Evolutionary conservation across 1,139 yeast genomes (phyloP), one percentile per base, ranked within the genome.

Genomic region (Geotrichum australiense): DNA sequence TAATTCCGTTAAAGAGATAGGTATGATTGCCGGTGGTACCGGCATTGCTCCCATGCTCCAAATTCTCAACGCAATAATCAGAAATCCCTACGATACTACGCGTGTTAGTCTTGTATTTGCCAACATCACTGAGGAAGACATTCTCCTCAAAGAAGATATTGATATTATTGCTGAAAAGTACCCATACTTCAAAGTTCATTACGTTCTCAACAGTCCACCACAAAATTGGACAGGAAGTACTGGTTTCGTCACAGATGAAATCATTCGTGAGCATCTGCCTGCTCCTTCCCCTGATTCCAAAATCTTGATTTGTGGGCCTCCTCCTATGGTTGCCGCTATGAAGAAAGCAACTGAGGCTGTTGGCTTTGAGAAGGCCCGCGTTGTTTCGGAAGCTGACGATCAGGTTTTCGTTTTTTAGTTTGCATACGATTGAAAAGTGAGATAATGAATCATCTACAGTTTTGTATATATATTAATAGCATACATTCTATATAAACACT

Each of bases 1-100:
- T 53, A 85, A 85, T 64, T 80, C 80, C 76, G 78, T 74, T 51
- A 69, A 73, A 47, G 70, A 75, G 43, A 73, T 84, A 53, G 82
- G 81, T 45, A 85, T 89, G 85, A 78, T 89, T 54, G 95, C 95
- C 33, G 95, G 94, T 52, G 97, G 97, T 56, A 80, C 94, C 35
- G 96, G 94, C 52, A 82, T 87, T 54, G 80, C 96, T 27, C 96
- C 96, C 53, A 83, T 87, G 77, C 81, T 80, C 62, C 96, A 86
- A 69, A 80, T 87, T 57, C 74, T 87, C 52, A 78, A 80, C 54
- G 84, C 85, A 38, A 78, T 87, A 51, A 76, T 83, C 54, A 69
- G 70, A 49, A 77, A 83, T 57, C 87, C 93, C 18, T 69, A 70
- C 27, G 95, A 85, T 61, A 70, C 69, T 49, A 85, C 95, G 52